phyloP scores from a whole-genome alignment of 352 stramenopile genomes.

The Thalassiosira exigua region DNA sequence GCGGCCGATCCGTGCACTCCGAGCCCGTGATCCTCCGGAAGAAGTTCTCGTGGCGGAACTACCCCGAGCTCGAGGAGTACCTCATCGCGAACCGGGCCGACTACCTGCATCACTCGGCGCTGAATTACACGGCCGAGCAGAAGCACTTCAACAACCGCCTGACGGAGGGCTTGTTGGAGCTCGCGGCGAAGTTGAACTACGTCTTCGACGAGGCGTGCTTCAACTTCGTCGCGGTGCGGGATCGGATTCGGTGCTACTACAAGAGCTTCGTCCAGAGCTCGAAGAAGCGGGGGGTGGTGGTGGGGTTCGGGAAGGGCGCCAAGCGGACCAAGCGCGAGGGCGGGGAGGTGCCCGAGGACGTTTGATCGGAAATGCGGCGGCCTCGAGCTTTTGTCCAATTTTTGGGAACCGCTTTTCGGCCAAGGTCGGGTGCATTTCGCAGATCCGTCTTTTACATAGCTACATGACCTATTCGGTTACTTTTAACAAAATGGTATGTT shows the following conservation, averaged over 20 bases:
- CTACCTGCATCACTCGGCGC: constrained; percentile 80
- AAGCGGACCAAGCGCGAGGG: background rate
- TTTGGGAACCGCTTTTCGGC: too few species aligned
- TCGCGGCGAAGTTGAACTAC: constrained; percentile 82
- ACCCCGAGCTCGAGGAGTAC: constrained; percentile 84
- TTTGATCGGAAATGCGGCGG: background rate
- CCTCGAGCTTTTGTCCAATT: too few species aligned
- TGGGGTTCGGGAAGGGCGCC: constrained; percentile 59
- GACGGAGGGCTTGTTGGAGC: constrained; percentile 78
- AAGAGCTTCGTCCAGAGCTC: constrained; percentile 85
- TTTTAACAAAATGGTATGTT: too few species aligned
- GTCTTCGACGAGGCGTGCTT: constrained; percentile 84
- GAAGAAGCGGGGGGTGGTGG: constrained; percentile 81
- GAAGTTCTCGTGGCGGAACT: constrained; percentile 86
- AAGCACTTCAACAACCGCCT: constrained; percentile 86
- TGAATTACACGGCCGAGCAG: constrained; percentile 86
- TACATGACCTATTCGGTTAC: too few species aligned
- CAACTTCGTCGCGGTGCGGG: constrained; percentile 82
- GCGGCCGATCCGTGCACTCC: constrained; percentile 45
- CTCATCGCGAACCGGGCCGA: constrained; percentile 83
- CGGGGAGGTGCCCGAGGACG: background rate
- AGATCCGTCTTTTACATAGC: too few species aligned
- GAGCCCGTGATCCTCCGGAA: constrained; percentile 73
- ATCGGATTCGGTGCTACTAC: constrained; percentile 85
- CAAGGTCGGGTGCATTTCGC: too few species aligned